phyloP scores from a whole-genome alignment of 768 basidiomycete species.

The Phlebiopsis flavidoalba region DNA sequence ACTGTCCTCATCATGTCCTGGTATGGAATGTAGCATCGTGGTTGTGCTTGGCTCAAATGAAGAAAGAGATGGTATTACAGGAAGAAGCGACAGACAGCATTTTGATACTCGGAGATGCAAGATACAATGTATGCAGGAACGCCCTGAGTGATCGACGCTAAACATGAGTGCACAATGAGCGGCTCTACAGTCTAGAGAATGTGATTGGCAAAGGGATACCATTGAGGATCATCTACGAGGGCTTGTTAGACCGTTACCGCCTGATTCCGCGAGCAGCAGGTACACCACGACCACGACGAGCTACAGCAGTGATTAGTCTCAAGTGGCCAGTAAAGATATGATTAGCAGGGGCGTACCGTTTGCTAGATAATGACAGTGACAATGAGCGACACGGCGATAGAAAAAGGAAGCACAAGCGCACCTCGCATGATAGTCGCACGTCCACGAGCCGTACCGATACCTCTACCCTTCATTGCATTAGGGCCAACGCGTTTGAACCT shows the following conservation, averaged over 20 bases:
- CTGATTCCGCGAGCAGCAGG: slow-evolving; percentile 75
- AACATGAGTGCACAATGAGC: no score
- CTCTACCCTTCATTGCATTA: slow-evolving; percentile 96
- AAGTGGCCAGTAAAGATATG: not conserved
- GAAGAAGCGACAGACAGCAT: slow-evolving; percentile 9
- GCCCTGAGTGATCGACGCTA: not conserved
- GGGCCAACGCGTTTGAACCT: slow-evolving; percentile 99
- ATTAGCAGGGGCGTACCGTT: slow-evolving; percentile 51
- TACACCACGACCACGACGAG: slow-evolving; percentile 84
- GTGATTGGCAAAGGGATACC: not conserved
- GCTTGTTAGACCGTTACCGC: slow-evolving; percentile 42
- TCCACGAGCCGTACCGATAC: slow-evolving; percentile 98
- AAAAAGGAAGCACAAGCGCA: slow-evolving; percentile 34
- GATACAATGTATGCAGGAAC: not conserved
- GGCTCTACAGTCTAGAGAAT: not conserved
- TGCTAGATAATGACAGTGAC: slow-evolving; percentile 39
- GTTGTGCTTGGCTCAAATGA: not conserved
- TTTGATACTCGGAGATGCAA: not conserved
- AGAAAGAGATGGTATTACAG: slow-evolving; percentile 6
- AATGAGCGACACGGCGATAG: not conserved
- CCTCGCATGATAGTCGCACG: slow-evolving; percentile 98
- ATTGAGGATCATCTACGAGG: not conserved
- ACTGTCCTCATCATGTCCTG: not conserved
- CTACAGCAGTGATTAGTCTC: slow-evolving; percentile 32
- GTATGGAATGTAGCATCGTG: not conserved